phyloP scores from a whole-genome alignment of 1,284 basidiomycete genomes.

The Cerioporus squamosus region DNA sequence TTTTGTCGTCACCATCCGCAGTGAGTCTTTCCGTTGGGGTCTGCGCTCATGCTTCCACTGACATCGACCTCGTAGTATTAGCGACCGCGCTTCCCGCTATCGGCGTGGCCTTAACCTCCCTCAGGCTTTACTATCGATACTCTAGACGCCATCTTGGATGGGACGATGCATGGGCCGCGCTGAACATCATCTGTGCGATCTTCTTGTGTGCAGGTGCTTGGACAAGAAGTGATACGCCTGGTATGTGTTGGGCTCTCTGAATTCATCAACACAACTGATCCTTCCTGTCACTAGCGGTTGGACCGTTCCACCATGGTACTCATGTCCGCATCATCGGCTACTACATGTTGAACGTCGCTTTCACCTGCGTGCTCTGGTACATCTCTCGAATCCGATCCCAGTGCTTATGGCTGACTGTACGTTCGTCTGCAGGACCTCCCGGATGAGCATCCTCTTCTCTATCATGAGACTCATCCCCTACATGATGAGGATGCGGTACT shows the following conservation, averaged over 20 bases:
- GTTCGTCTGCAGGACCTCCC: conserved; percentile 27
- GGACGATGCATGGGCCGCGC: conserved; percentile 36
- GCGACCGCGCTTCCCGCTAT: conserved; percentile 31
- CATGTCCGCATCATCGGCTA: conserved; percentile 33
- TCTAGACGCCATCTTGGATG: conserved; percentile 29
- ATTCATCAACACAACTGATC: not conserved
- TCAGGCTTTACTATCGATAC: conserved; percentile 30
- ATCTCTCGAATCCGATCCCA: not conserved
- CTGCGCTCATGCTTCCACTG: not conserved
- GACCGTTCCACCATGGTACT: conserved; percentile 20
- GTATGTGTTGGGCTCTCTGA: not conserved
- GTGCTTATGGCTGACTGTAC: not conserved
- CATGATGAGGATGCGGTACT: conserved; percentile 25
- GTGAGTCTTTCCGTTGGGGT: conserved; percentile 7
- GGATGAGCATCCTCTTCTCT: conserved; percentile 36
- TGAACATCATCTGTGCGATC: conserved; percentile 25
- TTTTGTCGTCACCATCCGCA: conserved; percentile 23
- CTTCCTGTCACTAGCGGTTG: not conserved
- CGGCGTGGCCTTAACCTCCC: conserved; percentile 28
- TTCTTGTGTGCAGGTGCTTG: conserved; percentile 32
- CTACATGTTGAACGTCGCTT: conserved; percentile 31
- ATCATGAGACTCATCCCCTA: conserved; percentile 34
- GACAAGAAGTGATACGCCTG: conserved; percentile 31
- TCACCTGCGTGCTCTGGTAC: conserved; percentile 36
- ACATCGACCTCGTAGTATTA: conserved; percentile 15